These are phyloP conservation scores for Scedosporium dehoogii DNA, from an alignment of 2,329 filamentous ascomycete genomes.

Conservation along the genomic window DNA sequence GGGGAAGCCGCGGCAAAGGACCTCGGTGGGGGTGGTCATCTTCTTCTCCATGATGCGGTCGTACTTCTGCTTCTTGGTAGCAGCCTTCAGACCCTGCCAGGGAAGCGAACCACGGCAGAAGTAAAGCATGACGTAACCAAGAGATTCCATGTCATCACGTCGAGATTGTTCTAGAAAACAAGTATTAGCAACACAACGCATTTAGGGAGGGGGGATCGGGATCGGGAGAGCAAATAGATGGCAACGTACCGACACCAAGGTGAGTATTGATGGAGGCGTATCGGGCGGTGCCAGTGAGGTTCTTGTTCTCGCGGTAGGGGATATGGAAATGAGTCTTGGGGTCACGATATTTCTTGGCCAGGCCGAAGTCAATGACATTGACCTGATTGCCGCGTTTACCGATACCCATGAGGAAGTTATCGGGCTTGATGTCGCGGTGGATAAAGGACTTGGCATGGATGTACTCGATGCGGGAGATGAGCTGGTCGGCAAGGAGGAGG, in stretches of 20 bases:
- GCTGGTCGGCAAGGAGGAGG: constrained; percentile 88
- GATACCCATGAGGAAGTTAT: constrained; percentile 99
- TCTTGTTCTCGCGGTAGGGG: constrained; percentile 99
- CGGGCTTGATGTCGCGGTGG: constrained; percentile 98
- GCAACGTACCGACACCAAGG: constrained; percentile 69
- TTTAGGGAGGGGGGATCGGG: constrained; percentile 4
- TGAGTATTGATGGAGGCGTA: constrained; percentile 99
- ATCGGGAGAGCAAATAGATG: background rate
- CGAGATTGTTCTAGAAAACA: constrained; percentile 70
- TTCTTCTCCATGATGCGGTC: constrained; percentile 99
- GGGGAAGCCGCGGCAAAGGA: constrained; percentile 96
- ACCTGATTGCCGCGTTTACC: constrained; percentile 99
- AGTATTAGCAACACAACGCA: background rate
- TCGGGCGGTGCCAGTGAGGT: constrained; percentile 94
- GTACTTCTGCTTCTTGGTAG: constrained; percentile 99
- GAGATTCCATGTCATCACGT: constrained; percentile 97
- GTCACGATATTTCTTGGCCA: constrained; percentile 99
- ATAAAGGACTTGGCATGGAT: constrained; percentile 99
- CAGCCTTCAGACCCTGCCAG: constrained; percentile 97
- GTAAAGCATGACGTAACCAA: constrained; percentile 99
- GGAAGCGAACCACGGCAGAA: constrained; percentile 98
- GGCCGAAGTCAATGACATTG: constrained; percentile 97
- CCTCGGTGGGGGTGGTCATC: constrained; percentile 98
- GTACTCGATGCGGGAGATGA: constrained; percentile 98
- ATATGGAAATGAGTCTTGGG: constrained; percentile 99